phyloP scores from a whole-genome alignment of 2,329 filamentous ascomycete genomes.

The Alternaria novae-zelandiae region DNA sequence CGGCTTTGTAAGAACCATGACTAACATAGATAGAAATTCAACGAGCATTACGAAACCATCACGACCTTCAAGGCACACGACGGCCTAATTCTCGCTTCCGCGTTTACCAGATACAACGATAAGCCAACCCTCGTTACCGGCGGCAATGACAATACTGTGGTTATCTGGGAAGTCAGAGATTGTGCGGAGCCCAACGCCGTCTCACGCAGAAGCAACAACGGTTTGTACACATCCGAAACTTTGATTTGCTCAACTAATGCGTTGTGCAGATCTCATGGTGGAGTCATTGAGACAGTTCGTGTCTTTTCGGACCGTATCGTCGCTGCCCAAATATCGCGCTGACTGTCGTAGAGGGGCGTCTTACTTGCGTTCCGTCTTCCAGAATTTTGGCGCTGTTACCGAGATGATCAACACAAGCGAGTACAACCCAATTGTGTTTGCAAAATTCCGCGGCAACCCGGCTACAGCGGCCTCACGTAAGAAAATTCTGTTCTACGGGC shows the following conservation, averaged over 20 bases:
- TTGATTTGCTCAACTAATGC: conserved; percentile 25
- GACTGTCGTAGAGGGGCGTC: conserved; percentile 93
- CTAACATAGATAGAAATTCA: conserved; percentile 64
- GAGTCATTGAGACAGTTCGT: conserved; percentile 80
- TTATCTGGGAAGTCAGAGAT: conserved; percentile 81
- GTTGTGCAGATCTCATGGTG: conserved; percentile 62
- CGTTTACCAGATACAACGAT: conserved; percentile 71
- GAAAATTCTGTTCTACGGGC: conserved; percentile 94
- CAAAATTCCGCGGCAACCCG: conserved; percentile 81
- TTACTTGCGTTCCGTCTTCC: conserved; percentile 88
- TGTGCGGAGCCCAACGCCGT: conserved; percentile 56
- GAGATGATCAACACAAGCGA: conserved; percentile 87
- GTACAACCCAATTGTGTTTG: conserved; percentile 92
- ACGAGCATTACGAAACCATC: conserved; percentile 82
- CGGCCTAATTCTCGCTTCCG: conserved; percentile 86
- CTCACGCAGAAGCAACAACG: conserved; percentile 62
- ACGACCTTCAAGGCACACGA: conserved; percentile 82
- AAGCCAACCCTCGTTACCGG: conserved; percentile 91
- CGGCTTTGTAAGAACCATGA: background rate
- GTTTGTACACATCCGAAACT: conserved; percentile 41
- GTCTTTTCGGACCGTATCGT: conserved; percentile 89
- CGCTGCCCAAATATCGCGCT: conserved; percentile 81
- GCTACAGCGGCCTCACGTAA: conserved; percentile 71
- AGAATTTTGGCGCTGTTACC: conserved; percentile 80
- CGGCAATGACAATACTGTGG: conserved; percentile 87